Base-by-base conservation (phyloP, 495 filamentous ascomycete genomes). In the Eremomyces bilateralis region DNA sequence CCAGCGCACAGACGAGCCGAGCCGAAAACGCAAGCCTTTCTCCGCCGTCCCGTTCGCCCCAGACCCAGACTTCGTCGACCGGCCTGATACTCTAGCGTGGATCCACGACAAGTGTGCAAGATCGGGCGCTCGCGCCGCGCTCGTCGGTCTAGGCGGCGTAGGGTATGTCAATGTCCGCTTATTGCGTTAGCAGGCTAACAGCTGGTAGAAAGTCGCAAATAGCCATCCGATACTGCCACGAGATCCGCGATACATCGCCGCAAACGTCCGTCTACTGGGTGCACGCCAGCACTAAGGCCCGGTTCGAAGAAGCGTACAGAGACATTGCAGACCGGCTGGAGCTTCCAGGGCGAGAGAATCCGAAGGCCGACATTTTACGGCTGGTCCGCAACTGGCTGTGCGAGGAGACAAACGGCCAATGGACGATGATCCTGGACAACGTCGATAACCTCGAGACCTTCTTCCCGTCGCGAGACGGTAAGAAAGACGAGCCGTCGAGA, bases 101-200 rank as follows among this genome's bases (percentile, higher is more conserved):
- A 42, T 39, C 33, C 20, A 42, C 34, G 27, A 42, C 20, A 28
- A 18, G 18, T 38, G 39, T 29, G 37, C 34, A 20, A 13, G 15
- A n/a, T 35, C 35, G 24, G 39, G 15, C 10, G 21, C 31, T 28
- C 42, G 51, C 8, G 36, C 44, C 15, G 45, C 43, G 10, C 46
- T 57, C 30, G 39, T 43, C 28, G 53, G 52, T 4, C 39, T 57
- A 6, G 52, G 53, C 3, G 53, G 53, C 30, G 48, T 50, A 20
- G 52, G 46, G 43, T 50, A 31, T 20, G 41, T 42, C 20, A 38
- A 35, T 2, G 15, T n/a, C 15, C 4, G 2, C 3, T n/a, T 35
- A 20, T 2, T n/a, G 12, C 4, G 21, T 21, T 27, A 3, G 13
- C 24, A 27, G 6, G 13, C 24, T 27, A 13, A 27, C 24, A 27